phyloP scores from a whole-genome alignment of 1,284 basidiomycete genomes.

The Moesziomyces sp. region DNA sequence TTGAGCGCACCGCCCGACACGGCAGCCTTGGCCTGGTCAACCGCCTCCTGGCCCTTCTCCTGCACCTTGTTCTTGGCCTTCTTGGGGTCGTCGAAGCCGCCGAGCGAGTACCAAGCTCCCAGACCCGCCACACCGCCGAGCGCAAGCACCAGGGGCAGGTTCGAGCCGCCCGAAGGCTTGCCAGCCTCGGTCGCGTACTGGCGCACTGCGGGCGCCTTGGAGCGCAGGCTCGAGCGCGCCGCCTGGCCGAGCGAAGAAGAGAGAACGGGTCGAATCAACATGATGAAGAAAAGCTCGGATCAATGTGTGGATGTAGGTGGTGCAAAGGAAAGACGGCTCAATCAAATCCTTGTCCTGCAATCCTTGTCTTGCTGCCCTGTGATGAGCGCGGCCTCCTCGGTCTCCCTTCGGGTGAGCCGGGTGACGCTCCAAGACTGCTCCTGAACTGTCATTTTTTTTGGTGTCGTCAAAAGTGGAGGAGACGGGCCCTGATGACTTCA shows the following conservation, averaged over 20 bases:
- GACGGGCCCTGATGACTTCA: constrained; percentile 1
- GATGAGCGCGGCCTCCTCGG: not conserved
- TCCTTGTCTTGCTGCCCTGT: not conserved
- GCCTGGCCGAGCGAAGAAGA: constrained; percentile 46
- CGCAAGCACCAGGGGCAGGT: constrained; percentile 58
- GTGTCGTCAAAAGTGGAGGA: constrained; percentile 11
- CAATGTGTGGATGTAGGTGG: not conserved
- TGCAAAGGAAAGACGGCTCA: not conserved
- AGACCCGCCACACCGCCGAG: constrained; percentile 64
- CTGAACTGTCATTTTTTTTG: too few relatives aligned
- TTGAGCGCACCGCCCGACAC: constrained; percentile 48
- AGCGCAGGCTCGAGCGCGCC: constrained; percentile 44
- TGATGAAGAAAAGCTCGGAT: not conserved
- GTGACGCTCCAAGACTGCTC: too few relatives aligned
- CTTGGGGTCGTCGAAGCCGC: constrained; percentile 58
- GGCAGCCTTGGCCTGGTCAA: constrained; percentile 32
- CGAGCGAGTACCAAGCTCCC: constrained; percentile 61
- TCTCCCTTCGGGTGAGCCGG: not conserved
- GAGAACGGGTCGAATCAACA: constrained; percentile 52
- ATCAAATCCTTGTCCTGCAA: not conserved
- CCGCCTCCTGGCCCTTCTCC: constrained; percentile 43
- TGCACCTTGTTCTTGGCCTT: constrained; percentile 49
- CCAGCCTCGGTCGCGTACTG: constrained; percentile 48
- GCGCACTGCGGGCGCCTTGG: constrained; percentile 37
- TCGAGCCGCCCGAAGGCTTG: constrained; percentile 50